A percentile compares a stretch with the other conserved stretches of the same genome.
phyloP scores from a whole-genome alignment of 768 basidiomycete genomes.

The Boletus rufocinnamomeus region DNA sequence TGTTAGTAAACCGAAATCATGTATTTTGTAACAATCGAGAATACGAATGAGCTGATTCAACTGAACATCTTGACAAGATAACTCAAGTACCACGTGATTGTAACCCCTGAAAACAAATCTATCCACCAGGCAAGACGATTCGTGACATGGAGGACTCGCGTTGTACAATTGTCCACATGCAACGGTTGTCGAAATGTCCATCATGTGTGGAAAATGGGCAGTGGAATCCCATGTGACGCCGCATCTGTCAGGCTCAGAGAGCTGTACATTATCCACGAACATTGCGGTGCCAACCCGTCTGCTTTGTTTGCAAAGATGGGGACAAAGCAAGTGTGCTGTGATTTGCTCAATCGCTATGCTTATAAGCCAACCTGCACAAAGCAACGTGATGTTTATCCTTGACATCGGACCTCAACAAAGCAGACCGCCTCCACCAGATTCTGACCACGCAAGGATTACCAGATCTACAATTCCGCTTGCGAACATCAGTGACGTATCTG shows the following conservation, averaged over 20 bases:
- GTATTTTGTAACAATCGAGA: neutral
- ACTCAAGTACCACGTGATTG: neutral
- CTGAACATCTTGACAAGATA: neutral
- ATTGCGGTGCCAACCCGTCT: neutral
- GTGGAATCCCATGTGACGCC: neutral
- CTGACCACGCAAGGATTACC: neutral
- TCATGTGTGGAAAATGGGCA: neutral
- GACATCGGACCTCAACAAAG: slow-evolving; percentile 23
- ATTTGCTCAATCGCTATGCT: neutral
- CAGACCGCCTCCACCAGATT: slow-evolving; percentile 5
- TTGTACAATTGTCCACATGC: too few species aligned
- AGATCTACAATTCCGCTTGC: neutral
- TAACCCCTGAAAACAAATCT: neutral
- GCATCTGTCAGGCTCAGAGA: too few species aligned
- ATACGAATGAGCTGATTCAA: neutral
- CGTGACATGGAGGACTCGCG: neutral
- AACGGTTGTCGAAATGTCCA: neutral
- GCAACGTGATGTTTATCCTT: slow-evolving; percentile 10
- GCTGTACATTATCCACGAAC: slow-evolving; percentile 1
- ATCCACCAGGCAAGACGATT: neutral
- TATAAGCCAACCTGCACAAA: slow-evolving; percentile 10
- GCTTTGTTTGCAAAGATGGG: slow-evolving; percentile 6
- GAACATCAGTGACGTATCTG: neutral
- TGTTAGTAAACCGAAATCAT: neutral
- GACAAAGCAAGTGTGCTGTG: slow-evolving; percentile 13